phyloP scores from a whole-genome alignment of 352 stramenopile genomes.

The Globisporangium carolinianum region DNA sequence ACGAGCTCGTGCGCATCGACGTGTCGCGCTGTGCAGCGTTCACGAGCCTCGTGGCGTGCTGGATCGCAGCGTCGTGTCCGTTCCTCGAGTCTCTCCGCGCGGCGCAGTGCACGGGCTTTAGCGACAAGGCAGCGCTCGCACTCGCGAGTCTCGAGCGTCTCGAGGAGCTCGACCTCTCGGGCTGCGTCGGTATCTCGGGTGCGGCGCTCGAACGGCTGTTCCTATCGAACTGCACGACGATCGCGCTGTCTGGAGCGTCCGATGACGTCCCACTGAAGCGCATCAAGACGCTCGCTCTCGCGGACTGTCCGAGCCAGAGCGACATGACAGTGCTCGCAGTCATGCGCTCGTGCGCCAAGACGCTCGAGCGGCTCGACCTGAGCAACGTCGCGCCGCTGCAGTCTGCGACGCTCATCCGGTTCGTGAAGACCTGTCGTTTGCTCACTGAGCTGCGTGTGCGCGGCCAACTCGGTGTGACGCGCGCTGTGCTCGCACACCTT shows the following conservation, averaged over 20 bases:
- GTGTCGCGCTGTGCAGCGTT: constrained; percentile 42
- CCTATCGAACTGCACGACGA: constrained; percentile 19
- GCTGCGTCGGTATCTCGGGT: constrained; percentile 39
- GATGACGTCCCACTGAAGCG: constrained; percentile 11
- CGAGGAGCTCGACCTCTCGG: constrained; percentile 45
- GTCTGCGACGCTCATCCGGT: constrained; percentile 19
- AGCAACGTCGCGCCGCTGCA: constrained; percentile 22
- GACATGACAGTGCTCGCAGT: constrained; percentile 30
- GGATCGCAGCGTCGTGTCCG: constrained; percentile 58
- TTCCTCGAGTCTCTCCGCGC: constrained; percentile 37
- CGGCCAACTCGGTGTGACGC: constrained; percentile 32
- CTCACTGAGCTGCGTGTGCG: constrained; percentile 26
- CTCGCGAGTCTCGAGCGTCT: constrained; percentile 46
- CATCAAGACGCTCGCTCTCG: constrained; percentile 19
- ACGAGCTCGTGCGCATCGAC: constrained; percentile 35
- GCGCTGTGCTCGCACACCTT: constrained; percentile 37
- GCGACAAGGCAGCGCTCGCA: constrained; percentile 47
- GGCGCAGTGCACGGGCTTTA: constrained; percentile 31
- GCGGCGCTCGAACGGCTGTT: constrained; percentile 38
- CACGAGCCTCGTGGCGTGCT: constrained; percentile 50
- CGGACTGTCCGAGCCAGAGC: constrained; percentile 19
- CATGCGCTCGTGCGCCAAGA: constrained; percentile 20
- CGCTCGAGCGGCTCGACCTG: constrained; percentile 26
- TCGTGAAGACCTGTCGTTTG: constrained; percentile 27
- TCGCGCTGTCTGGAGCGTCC: neutral